Evolutionary conservation across 1,284 basidiomycete species (phyloP), one percentile per base, ranked within the genome.

Genomic region (Cryptococcus jaspeensis): DNA sequence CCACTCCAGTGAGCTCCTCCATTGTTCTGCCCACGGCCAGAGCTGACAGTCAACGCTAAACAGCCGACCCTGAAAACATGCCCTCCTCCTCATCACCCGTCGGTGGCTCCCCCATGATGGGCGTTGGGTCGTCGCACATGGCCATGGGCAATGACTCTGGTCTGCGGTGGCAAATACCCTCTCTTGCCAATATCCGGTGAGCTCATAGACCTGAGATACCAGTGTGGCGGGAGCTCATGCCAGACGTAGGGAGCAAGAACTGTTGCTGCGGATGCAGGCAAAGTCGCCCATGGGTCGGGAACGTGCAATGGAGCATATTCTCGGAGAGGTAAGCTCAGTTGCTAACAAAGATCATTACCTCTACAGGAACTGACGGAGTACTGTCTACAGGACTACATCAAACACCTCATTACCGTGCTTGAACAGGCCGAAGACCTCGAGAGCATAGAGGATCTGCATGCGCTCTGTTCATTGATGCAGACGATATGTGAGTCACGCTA

Each of bases 381-480:
- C 8, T 5, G 2, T 15, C 2, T 32, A 1, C 67, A 93, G 87
- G 87, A 90, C 69, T 98, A 95, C 77, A 86, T 98, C 78, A 88
- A 90, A 70, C 84, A 86, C 52, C 81, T 98, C 63, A 87, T 93
- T 63, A 85, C 87, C 53, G 86, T 96, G 42, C 84, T 96, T 75
- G 82, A 86, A 56, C 85, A 87, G 65, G 93, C 95, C 23, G 95
- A 99, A 79, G 92, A 96, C 71, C 80, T 93, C 65, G 94, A 98
- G 79, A 90, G 85, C 65, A 71, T 99, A 59, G 85, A 88, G 41
- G 89, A 92, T 66, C 80, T 99, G 53, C 95, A 98, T 78, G 85
- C 88, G 4, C 77, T 99, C 45, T 98, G 92, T 79, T 86, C 84
- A 63, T 84, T 97, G 63, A 93, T 96, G 87, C 93, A 97, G 76